Evolutionary conservation across 495 filamentous ascomycete species (phyloP).

Genomic region (Neurospora hispaniola): DNA sequence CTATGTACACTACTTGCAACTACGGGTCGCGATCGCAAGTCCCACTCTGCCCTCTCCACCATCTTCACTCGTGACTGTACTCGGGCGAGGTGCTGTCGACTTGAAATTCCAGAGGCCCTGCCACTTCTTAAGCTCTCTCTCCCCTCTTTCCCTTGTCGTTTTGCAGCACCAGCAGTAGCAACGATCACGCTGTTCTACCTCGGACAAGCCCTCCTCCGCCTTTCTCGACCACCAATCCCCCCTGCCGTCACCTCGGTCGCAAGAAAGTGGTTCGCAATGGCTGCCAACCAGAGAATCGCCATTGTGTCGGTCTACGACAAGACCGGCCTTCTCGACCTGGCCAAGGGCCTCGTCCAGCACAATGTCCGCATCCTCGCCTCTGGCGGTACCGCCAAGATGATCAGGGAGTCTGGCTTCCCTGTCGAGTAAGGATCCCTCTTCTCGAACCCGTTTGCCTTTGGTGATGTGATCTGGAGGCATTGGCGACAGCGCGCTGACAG

Average conservation of each 20-base stretch:
- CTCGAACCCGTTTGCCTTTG: neutral
- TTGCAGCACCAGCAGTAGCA: neutral
- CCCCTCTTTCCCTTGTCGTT: neutral
- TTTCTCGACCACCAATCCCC: neutral
- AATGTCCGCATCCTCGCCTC: conserved; percentile 89
- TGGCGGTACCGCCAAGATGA: conserved; percentile 87
- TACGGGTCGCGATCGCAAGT: neutral
- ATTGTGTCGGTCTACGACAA: conserved; percentile 99
- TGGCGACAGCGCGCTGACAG: conserved; percentile 1
- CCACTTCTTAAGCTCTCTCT: neutral
- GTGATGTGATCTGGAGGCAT: neutral
- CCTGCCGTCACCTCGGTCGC: conserved; percentile 1
- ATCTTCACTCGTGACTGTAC: neutral
- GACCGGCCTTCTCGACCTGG: conserved; percentile 90
- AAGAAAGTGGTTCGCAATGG: conserved; percentile 22
- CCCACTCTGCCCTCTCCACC: neutral
- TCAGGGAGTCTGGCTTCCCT: conserved; percentile 85
- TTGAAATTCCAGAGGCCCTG: neutral
- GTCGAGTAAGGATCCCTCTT: conserved; percentile 58
- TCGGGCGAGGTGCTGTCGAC: neutral
- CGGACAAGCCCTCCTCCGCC: neutral
- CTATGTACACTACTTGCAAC: too few species aligned
- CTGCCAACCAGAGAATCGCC: conserved; percentile 44
- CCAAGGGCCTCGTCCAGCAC: conserved; percentile 83
- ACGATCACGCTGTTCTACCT: neutral